Evolutionary conservation across 1,284 basidiomycete species (phyloP), one percentile per base, ranked within the genome.

Genomic region (Ganoderma meredithae): DNA sequence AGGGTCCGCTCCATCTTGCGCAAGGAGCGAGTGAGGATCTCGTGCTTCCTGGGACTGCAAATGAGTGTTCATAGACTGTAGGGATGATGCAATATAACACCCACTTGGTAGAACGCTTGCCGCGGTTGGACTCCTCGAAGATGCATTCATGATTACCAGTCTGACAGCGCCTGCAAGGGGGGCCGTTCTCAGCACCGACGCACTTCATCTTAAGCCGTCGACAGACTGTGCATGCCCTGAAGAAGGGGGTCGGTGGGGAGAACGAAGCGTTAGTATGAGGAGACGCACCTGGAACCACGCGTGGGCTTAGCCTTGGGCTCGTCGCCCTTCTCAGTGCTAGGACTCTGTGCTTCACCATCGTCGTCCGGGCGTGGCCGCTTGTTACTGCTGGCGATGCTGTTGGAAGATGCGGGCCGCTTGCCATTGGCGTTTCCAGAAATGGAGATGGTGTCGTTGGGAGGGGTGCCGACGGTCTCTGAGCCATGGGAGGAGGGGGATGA

Each of bases 191-290:
- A 1, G 95, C 95, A 44, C 94, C 96, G 22, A 98, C 95, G 74
- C 97, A 99, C 74, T 97, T 95, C 97, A 99, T 99, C 84, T 99
- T 99, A 71, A 99, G 90, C 60, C 96, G 92, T 41, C 97, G 90
- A 79, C 97, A 99, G 40, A 97, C 95, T 0, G 94, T 96, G 74
- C 96, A 98, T 0, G 96, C 96, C 63, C 95, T 95, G 73, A 39
- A 67, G 62, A 56, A 31, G 27, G 31, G 62, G 36, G 36, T 65
- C 40, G 73, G 62, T 47, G 36, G 31, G 22, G 43, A 25, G 43
- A 70, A 44, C 56, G 66, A 67, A n/a, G 58, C n/a, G 40, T 25
- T n/a, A 56, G 36, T 36, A 36, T 65, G 33, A 47, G 58, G 17
- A 15, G 17, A 81, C 87, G 72, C 74, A 95, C 94, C 94, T 86